Percentiles rank a stretch among this genome's conserved stretches.
Evolutionary conservation across 2,329 filamentous ascomycete genomes (phyloP).

Genomic region (Hypocrella siamensis): DNA sequence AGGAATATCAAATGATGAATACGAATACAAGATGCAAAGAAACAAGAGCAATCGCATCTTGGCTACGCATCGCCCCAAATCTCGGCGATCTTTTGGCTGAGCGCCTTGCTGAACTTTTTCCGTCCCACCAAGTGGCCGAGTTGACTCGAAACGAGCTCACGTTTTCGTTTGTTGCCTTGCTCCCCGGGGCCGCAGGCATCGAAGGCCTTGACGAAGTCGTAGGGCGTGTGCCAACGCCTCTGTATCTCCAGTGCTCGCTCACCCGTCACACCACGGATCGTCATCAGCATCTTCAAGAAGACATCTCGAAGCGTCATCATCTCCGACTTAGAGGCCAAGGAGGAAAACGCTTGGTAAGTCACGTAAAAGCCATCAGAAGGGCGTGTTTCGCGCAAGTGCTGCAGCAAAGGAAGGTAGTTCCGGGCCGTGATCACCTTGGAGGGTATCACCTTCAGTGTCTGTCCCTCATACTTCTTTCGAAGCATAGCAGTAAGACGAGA

Average conservation of each 20-base stretch:
- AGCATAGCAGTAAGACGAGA: constrained; percentile 55
- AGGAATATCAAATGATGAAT: no score
- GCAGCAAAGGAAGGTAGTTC: constrained; percentile 50
- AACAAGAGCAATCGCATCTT: not conserved
- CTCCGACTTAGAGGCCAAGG: constrained; percentile 60
- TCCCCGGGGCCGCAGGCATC: constrained; percentile 34
- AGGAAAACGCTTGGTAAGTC: constrained; percentile 56
- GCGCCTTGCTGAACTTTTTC: constrained; percentile 48
- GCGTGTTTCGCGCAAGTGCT: constrained; percentile 38
- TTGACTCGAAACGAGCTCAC: constrained; percentile 41
- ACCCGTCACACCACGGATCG: constrained; percentile 55
- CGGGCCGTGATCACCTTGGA: constrained; percentile 43
- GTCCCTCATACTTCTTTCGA: constrained; percentile 45
- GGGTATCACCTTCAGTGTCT: constrained; percentile 47
- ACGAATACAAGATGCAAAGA: no score
- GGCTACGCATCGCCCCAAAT: constrained; percentile 46
- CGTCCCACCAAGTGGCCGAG: constrained; percentile 45
- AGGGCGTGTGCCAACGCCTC: constrained; percentile 59
- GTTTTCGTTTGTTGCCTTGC: constrained; percentile 37
- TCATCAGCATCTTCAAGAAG: constrained; percentile 78
- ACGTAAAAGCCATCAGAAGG: constrained; percentile 40
- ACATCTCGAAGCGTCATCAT: constrained; percentile 58
- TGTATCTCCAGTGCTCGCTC: constrained; percentile 72
- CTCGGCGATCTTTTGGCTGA: constrained; percentile 57
- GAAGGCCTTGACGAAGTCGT: constrained; percentile 55